Evolutionary conservation across 768 basidiomycete genomes (phyloP), one percentile per base, ranked within the genome.

Genomic region (Macrocybe gigantea): DNA sequence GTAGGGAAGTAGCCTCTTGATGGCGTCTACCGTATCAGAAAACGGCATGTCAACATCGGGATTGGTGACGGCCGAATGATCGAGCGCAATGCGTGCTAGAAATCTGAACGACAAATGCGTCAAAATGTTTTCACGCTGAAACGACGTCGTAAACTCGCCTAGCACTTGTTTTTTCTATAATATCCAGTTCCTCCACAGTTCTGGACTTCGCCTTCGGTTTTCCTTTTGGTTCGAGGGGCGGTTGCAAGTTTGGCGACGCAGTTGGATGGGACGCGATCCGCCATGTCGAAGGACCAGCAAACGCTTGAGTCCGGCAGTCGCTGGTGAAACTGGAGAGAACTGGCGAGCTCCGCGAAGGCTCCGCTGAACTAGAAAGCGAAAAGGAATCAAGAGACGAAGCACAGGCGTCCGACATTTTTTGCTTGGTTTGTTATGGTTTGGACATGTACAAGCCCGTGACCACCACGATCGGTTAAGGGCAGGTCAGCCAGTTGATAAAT

Each of bases 21-120:
- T 71, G 2, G 72, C 83, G 58, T 92, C 89, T 5, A 65, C 58
- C 7, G 70, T 63, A 56, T 87, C 80, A 10, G 56, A 51, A 55
- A 92, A 92, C 1, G 88, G 82, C 1, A 79, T 72, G 43, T 89
- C 85, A 34, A 77, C 71, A 54, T 90, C 83, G 35, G 87, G 86
- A 44, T 79, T 73, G 43, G 80, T 55, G 11, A 77, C 78, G 11
- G 73, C 65, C 36, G 70, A 66, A 46, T 89, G 88, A 62, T 92
- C 88, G 33, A 73, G 65, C 1, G 74, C 74, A 43, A 89, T 68
- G 53, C 74, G 73, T 49, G 73, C 67, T 52, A 87, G 68, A 53
- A 83, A 86, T 52, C 1, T 40, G n/a, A 38, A 35, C 31, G 32
- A 33, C 9, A n/a, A 51, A 33, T 42, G 30, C 39, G 42, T 47